Evolutionary conservation across 441 rosid genomes (phyloP), one percentile per base, ranked within the genome.

Genomic region (Hura crepitans): DNA sequence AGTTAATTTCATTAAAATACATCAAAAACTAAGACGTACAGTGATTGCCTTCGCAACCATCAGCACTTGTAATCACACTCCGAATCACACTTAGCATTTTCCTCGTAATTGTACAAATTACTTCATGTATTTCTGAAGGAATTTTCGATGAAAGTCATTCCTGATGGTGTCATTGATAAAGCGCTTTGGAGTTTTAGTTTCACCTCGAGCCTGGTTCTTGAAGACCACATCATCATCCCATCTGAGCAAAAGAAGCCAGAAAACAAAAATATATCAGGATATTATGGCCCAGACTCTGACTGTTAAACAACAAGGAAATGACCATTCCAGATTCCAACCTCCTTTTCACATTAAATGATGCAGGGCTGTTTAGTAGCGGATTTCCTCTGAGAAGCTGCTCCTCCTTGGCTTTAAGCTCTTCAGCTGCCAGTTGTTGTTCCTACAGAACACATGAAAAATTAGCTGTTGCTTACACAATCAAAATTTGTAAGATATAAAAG

Each of bases 221-320:
- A 95, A 92, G 25, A 92, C 97, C 72, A 95, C 96, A 85, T 95
- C 99, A 62, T 95, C 99, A 56, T 95, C 99, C 99, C 99, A 92
- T 85, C 99, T 95, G 79, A 78, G 47, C 56, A 71, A 67, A 28
- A 51, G 15, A 39, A 73, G 3, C 37, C 66, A 74, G 37, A 25
- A 2, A 20, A 27, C 28, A 56, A 4, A 12, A 9, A n/a, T 55
- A 18, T 22, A 53, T 51, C 35, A 20, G 42, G 23, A 62, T 56
- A 39, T n/a, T 20, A 64, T 15, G 55, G 46, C 54, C 45, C 8
- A 53, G n/a, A n/a, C n/a, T n/a, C n/a, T n/a, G n/a, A n/a, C n/a
- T n/a, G n/a, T n/a, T n/a, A 2, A 20, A 27, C 28, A 56, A 35
- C 39, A 35, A 28, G 18, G 5, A 15, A 12, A 23, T 60, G 22